phyloP scores from a whole-genome alignment of 2,329 filamentous ascomycete genomes.

The Microdochium trichocladiopsis region DNA sequence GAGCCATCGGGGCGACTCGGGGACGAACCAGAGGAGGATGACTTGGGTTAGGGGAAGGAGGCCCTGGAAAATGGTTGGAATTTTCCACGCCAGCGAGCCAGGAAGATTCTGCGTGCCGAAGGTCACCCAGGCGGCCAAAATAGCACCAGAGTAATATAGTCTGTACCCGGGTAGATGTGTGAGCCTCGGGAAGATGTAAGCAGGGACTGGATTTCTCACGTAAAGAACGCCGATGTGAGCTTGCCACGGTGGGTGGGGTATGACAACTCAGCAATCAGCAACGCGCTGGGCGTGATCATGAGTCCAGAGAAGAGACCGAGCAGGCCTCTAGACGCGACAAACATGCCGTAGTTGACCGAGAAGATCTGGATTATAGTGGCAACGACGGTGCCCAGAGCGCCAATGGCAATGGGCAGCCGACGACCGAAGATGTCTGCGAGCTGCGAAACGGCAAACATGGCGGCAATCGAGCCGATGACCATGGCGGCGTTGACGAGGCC shows the following conservation, averaged over 20 bases:
- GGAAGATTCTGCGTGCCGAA: conserved; percentile 29
- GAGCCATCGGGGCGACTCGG: conserved; percentile 26
- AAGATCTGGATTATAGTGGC: conserved; percentile 16
- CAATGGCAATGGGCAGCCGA: conserved; percentile 19
- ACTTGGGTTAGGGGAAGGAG: conserved; percentile 37
- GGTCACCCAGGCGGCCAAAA: conserved; percentile 44
- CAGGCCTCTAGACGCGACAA: conserved; percentile 12
- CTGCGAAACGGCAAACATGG: conserved; percentile 16
- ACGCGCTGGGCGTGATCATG: conserved; percentile 11
- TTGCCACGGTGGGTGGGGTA: conserved; percentile 13
- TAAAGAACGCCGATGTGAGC: conserved; percentile 13
- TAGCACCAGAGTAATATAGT: conserved; percentile 43
- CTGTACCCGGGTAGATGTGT: too few relatives aligned
- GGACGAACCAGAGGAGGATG: conserved; percentile 24
- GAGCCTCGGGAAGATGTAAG: too few relatives aligned
- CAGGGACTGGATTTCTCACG: not conserved
- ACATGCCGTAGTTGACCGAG: conserved; percentile 6
- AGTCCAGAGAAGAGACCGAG: conserved; percentile 11
- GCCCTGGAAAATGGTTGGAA: conserved; percentile 48
- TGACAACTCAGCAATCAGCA: conserved; percentile 13
- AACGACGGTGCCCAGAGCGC: conserved; percentile 17
- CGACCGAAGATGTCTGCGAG: conserved; percentile 25
- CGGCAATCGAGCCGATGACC: conserved; percentile 21
- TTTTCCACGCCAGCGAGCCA: conserved; percentile 45
- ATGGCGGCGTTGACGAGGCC: conserved; percentile 18